These are phyloP conservation scores for Leptographium flavum DNA, from an alignment of 2,329 filamentous ascomycete genomes.

Conservation along the genomic window DNA sequence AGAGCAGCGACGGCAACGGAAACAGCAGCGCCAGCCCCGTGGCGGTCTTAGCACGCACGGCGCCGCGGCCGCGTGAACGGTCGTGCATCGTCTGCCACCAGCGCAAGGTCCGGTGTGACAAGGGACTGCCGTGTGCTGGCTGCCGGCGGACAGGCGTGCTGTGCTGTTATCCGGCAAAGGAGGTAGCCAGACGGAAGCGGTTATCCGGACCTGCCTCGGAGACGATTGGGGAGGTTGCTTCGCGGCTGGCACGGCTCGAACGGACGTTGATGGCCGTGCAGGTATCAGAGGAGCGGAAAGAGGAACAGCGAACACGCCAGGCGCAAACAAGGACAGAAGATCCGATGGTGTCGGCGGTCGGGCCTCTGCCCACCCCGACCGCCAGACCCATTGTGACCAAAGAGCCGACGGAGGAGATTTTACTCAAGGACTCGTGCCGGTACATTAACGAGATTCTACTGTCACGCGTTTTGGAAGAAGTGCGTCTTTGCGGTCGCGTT, in stretches of 20 bases:
- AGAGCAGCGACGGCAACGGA: neutral
- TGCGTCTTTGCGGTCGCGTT: too few relatives aligned
- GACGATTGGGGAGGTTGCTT: slow-evolving; percentile 14
- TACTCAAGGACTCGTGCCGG: slow-evolving; percentile 9
- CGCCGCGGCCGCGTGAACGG: slow-evolving; percentile 8
- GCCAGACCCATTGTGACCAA: too few relatives aligned
- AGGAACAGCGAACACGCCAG: too few relatives aligned
- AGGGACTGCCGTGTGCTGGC: slow-evolving; percentile 13
- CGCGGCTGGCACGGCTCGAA: slow-evolving; percentile 12
- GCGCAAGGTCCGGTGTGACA: slow-evolving; percentile 15
- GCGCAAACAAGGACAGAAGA: too few relatives aligned
- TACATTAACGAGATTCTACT: slow-evolving; percentile 15
- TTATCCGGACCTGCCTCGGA: slow-evolving; percentile 10
- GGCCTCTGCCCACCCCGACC: too few relatives aligned
- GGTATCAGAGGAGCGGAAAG: too few relatives aligned
- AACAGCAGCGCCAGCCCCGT: neutral
- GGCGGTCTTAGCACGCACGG: neutral
- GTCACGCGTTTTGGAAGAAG: slow-evolving; percentile 13
- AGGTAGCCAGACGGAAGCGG: too few relatives aligned
- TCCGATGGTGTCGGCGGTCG: too few relatives aligned
- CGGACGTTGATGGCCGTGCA: slow-evolving; percentile 14
- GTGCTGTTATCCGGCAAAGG: slow-evolving; percentile 13
- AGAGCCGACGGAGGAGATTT: slow-evolving; percentile 8
- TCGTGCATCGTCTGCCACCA: slow-evolving; percentile 15
- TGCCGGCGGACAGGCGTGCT: slow-evolving; percentile 12